phyloP scores from a whole-genome alignment of 192 early-diverging fungal genomes.

The Coemansia sp. region DNA sequence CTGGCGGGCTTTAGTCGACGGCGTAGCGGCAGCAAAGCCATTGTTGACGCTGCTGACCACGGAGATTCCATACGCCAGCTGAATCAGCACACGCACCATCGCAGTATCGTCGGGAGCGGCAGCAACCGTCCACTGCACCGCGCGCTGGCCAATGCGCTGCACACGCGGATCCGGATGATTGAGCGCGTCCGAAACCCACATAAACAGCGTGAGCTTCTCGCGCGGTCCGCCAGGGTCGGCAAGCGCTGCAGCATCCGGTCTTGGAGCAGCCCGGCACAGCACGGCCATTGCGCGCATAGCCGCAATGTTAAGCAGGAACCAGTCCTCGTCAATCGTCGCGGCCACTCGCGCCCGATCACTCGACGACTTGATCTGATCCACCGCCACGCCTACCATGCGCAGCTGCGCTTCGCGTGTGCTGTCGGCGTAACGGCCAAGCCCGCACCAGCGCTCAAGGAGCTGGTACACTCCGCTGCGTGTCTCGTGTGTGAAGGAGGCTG shows the following conservation, averaged over 20 bases:
- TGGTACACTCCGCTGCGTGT: slow-evolving; percentile 73
- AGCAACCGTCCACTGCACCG: slow-evolving; percentile 42
- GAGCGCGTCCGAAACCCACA: slow-evolving; percentile 50
- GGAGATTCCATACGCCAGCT: slow-evolving; percentile 41
- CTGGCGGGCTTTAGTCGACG: background rate
- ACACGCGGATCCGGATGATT: slow-evolving; percentile 20
- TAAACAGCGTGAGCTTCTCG: slow-evolving; percentile 40
- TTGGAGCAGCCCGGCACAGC: slow-evolving; percentile 56
- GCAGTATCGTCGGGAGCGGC: slow-evolving; percentile 25
- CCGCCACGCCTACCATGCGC: slow-evolving; percentile 63
- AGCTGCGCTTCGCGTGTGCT: slow-evolving; percentile 63
- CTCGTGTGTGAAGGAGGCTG: slow-evolving; percentile 68
- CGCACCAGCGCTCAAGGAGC: slow-evolving; percentile 92
- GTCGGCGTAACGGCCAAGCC: slow-evolving; percentile 67
- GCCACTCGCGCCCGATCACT: slow-evolving; percentile 65
- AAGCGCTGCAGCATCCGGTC: slow-evolving; percentile 6
- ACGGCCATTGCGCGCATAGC: slow-evolving; percentile 88
- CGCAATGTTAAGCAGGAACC: slow-evolving; percentile 71
- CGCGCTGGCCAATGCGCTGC: slow-evolving; percentile 43
- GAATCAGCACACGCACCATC: slow-evolving; percentile 45
- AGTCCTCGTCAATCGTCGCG: slow-evolving; percentile 73
- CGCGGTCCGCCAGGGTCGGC: slow-evolving; percentile 45
- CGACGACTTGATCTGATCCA: slow-evolving; percentile 73
- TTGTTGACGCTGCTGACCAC: slow-evolving; percentile 32
- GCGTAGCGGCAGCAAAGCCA: slow-evolving; percentile 6